Base-by-base conservation (phyloP, 2,329 filamentous ascomycete species). In the Diaporthe citri region DNA sequence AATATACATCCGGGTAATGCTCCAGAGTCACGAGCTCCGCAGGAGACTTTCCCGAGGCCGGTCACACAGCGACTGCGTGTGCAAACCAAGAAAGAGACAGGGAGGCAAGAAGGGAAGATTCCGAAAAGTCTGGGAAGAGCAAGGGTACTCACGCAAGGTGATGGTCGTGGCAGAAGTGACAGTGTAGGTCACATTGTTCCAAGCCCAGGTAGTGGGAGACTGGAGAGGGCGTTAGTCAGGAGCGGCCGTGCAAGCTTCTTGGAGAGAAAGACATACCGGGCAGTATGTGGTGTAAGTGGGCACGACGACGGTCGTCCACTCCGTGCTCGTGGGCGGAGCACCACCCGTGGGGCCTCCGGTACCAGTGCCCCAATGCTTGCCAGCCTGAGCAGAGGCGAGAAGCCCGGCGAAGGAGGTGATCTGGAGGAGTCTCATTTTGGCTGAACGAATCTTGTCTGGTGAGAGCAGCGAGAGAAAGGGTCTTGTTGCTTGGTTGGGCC, bases 111-210 rank as follows among this genome's bases (percentile, higher is more conserved):
- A 25, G 10, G 13, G 1, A n/a, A 41, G n/a, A 41, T 25, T 20
- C 15, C 8, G 39, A 3, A 43, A 43, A 55, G 13, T 17, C n/a
- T 43, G 46, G 6, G 1, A 20, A 34, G 25, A 28, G 48, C 48
- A 17, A 52, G 15, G n/a, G 20, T 43, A 79, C 85, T 79, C 80
- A 87, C 85, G 85, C 77, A 88, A 81, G 77, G 86, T 88, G 74
- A 88, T 71, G 56, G 83, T 86, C 46, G 84, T 86, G 39, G 82
- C 80, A 76, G 80, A 76, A 28, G 84, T 86, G 75, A 83, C 85
- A 39, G 85, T 88, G 79, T 86, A 86, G 67, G 87, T 88, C 71
- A 83, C 81, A 75, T 84, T 84, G 73, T 83, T 82, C 79, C 83
- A 82, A 43, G 83, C 79, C 74, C 84, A 82, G 43, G 86, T 83